These are phyloP conservation scores for Quercus mongolica DNA, from an alignment of 306 rosid species.

Conservation along the genomic window DNA sequence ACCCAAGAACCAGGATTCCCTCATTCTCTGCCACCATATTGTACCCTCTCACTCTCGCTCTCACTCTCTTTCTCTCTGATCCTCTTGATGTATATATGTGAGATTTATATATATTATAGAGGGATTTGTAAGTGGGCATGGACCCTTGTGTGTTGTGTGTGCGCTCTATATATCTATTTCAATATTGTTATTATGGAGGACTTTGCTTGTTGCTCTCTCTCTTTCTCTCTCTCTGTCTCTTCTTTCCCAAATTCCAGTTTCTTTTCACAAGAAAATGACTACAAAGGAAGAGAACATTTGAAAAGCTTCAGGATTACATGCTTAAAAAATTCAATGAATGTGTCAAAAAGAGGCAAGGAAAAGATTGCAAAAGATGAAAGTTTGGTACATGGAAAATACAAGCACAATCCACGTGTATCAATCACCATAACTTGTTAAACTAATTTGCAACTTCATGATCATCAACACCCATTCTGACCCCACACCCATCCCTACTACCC, in stretches of 20 bases:
- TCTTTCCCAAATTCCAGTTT: constrained; percentile 10
- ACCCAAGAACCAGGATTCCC: constrained; percentile 18
- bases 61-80: background rate
- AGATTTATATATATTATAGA: background rate
- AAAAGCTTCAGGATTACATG: constrained; percentile 19
- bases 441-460: background rate
- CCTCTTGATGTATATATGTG: background rate
- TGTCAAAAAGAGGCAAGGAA: constrained; percentile 21
- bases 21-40: constrained; percentile 20
- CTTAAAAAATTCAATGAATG: constrained; percentile 20
- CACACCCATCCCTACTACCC: background rate
- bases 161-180: constrained; percentile 28
- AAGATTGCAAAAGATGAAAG: constrained; percentile 20
- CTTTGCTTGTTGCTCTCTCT: constrained; percentile 5
- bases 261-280: constrained; percentile 34
- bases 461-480: background rate
- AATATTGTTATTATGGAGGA: constrained; percentile 14
- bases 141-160: constrained; percentile 1
- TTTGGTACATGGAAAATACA: constrained; percentile 8
- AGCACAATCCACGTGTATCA: constrained; percentile 10
- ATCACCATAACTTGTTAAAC: background rate
- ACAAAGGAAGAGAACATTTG: constrained; percentile 21
- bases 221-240: constrained; percentile 20
- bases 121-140: constrained; percentile 20
- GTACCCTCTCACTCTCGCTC: background rate